phyloP scores from a whole-genome alignment of 257 asterid species.

The Oldenlandia corymbosa region DNA sequence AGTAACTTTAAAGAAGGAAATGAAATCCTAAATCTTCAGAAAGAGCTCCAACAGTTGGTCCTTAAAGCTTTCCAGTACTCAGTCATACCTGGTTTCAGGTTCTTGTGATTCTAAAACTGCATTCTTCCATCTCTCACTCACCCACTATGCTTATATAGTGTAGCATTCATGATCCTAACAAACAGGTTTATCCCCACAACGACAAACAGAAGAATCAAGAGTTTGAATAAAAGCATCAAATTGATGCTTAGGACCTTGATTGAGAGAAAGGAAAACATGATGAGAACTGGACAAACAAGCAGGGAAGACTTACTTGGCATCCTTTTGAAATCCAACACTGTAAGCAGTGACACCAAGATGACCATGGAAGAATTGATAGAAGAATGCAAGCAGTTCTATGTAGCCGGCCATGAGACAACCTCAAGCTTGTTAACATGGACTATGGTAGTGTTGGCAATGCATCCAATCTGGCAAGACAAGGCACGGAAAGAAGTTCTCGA shows the following conservation, averaged over 20 bases:
- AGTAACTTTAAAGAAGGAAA: constrained; percentile 37
- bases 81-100: constrained; percentile 50
- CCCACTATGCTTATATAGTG: not conserved
- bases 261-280: constrained; percentile 29
- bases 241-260: constrained; percentile 34
- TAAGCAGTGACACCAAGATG: constrained; percentile 24
- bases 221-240: constrained; percentile 32
- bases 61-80: constrained; percentile 34
- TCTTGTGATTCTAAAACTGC: not conserved
- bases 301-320: constrained; percentile 35
- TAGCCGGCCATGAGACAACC: constrained; percentile 54
- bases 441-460: constrained; percentile 42
- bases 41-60: constrained; percentile 42
- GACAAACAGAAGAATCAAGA: constrained; percentile 37
- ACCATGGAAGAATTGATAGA: constrained; percentile 48
- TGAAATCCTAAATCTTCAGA: constrained; percentile 37
- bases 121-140: not conserved
- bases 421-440: constrained; percentile 51
- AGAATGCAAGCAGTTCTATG: constrained; percentile 49
- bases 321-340: constrained; percentile 33
- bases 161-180: not conserved
- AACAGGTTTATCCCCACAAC: constrained; percentile 50
- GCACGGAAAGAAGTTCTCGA: constrained; percentile 48
- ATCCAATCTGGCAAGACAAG: constrained; percentile 47
- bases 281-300: constrained; percentile 21